A percentile compares a stretch with the other conserved stretches of the same genome.
phyloP scores from a whole-genome alignment of 1,284 basidiomycete genomes.

The Naganishia sp. region DNA sequence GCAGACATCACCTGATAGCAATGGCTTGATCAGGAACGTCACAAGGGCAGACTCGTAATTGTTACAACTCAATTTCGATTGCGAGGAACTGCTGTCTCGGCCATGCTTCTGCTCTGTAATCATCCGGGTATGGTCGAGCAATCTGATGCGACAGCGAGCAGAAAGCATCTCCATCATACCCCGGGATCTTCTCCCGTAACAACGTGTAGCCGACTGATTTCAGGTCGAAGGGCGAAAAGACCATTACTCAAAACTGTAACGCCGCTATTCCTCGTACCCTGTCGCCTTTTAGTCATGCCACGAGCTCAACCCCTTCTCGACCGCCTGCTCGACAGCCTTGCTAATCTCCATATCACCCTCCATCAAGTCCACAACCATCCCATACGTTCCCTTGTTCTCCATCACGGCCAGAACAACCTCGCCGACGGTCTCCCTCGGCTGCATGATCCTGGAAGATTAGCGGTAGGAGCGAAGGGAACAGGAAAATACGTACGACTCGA shows the following conservation, averaged over 20 bases:
- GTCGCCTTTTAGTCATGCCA: constrained; percentile 31
- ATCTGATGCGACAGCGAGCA: neutral
- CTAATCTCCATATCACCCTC: constrained; percentile 62
- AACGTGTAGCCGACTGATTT: neutral
- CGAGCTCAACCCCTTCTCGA: constrained; percentile 54
- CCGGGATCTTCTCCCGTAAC: neutral
- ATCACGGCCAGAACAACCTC: constrained; percentile 60
- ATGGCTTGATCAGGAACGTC: no score
- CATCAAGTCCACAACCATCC: constrained; percentile 66
- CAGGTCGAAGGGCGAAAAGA: neutral
- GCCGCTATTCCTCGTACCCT: neutral
- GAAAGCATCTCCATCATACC: neutral
- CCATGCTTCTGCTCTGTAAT: neutral
- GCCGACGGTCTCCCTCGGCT: constrained; percentile 64
- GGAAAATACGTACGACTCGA: constrained; percentile 53
- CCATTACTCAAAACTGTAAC: neutral
- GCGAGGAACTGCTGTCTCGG: no score
- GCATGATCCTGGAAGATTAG: neutral
- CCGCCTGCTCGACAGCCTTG: constrained; percentile 65
- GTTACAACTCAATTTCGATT: no score
- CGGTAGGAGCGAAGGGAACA: no score
- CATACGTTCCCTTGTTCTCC: constrained; percentile 62
- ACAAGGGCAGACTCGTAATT: no score
- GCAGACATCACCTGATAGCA: no score
- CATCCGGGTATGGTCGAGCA: neutral